A percentile compares a stretch with the other conserved stretches of the same genome.
These are phyloP conservation scores for Penicillium rolfsii DNA, from an alignment of 2,329 filamentous ascomycete species.

Conservation along the genomic window DNA sequence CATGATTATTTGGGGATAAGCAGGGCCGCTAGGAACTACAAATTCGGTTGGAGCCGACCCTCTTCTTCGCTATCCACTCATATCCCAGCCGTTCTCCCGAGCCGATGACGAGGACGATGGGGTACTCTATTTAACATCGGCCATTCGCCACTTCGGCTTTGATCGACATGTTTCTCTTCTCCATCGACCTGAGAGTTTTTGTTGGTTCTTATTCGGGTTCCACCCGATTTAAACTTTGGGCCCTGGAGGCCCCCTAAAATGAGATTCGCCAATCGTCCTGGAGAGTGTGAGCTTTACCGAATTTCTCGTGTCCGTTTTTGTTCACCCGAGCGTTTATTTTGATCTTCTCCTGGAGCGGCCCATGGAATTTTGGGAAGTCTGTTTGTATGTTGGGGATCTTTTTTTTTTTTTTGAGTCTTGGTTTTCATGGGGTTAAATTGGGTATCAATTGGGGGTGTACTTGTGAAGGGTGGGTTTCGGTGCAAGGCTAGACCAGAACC, in stretches of 20 bases:
- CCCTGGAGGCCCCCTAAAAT: slow-evolving; percentile 10
- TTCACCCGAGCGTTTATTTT: slow-evolving; percentile 11
- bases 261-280: slow-evolving; percentile 16
- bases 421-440: not conserved
- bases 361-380: not conserved
- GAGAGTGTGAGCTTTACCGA: slow-evolving; percentile 15
- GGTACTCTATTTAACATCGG: slow-evolving; percentile 13
- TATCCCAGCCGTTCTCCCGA: slow-evolving; percentile 13
- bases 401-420: not conserved
- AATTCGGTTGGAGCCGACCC: slow-evolving; percentile 21
- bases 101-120: slow-evolving; percentile 16
- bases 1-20: slow-evolving; percentile 1
- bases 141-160: slow-evolving; percentile 16
- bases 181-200: not conserved
- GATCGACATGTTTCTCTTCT: slow-evolving; percentile 23
- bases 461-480: not conserved
- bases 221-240: slow-evolving; percentile 20
- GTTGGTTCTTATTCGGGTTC: slow-evolving; percentile 7
- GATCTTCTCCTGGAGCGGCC: not conserved
- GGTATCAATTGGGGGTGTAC: not conserved
- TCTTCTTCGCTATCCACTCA: slow-evolving; percentile 12
- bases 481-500: slow-evolving; percentile 3
- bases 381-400: not conserved
- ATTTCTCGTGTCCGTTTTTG: slow-evolving; percentile 7
- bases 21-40: slow-evolving; percentile 16